Percentiles rank a stretch among this genome's conserved stretches.
Evolutionary conservation across 768 basidiomycete genomes (phyloP).

Genomic region (Podaxis carcinomalis): DNA sequence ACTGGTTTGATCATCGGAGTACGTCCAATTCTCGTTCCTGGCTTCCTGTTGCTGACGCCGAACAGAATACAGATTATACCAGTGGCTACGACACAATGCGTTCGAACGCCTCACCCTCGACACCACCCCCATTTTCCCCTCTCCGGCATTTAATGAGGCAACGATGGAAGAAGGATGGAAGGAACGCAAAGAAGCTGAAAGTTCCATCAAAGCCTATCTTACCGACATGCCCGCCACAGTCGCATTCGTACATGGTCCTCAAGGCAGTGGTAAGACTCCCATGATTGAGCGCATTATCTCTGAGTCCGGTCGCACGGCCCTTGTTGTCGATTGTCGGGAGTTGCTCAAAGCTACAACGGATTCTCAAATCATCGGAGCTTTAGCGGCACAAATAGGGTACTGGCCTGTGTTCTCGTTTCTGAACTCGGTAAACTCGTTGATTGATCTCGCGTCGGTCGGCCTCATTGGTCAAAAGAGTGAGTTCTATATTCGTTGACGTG

Average conservation of each 20-base stretch:
- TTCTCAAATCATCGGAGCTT: slow-evolving; percentile 53
- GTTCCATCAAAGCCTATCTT: slow-evolving; percentile 64
- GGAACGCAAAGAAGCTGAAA: slow-evolving; percentile 77
- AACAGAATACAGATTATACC: slow-evolving; percentile 67
- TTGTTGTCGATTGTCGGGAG: slow-evolving; percentile 82
- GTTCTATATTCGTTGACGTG: slow-evolving; percentile 6
- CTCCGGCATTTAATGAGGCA: slow-evolving; percentile 18
- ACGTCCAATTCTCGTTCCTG: slow-evolving; percentile 13
- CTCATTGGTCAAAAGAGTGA: slow-evolving; percentile 93
- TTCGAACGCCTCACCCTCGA: slow-evolving; percentile 38
- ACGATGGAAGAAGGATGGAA: slow-evolving; percentile 62
- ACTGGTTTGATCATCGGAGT: slow-evolving; percentile 84
- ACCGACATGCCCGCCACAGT: slow-evolving; percentile 73
- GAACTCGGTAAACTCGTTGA: slow-evolving; percentile 72
- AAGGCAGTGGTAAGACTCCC: slow-evolving; percentile 73
- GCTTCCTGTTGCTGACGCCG: neutral
- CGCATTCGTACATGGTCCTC: slow-evolving; percentile 77
- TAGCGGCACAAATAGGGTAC: slow-evolving; percentile 85
- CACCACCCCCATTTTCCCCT: slow-evolving; percentile 14
- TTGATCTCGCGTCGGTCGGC: slow-evolving; percentile 90
- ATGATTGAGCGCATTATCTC: slow-evolving; percentile 53
- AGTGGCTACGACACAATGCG: slow-evolving; percentile 69
- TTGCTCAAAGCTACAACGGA: slow-evolving; percentile 71
- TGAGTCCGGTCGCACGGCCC: slow-evolving; percentile 48
- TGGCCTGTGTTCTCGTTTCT: slow-evolving; percentile 87